Conservation (phyloP, 495 filamentous ascomycete genomes). For the Tuber magnatum region DNA sequence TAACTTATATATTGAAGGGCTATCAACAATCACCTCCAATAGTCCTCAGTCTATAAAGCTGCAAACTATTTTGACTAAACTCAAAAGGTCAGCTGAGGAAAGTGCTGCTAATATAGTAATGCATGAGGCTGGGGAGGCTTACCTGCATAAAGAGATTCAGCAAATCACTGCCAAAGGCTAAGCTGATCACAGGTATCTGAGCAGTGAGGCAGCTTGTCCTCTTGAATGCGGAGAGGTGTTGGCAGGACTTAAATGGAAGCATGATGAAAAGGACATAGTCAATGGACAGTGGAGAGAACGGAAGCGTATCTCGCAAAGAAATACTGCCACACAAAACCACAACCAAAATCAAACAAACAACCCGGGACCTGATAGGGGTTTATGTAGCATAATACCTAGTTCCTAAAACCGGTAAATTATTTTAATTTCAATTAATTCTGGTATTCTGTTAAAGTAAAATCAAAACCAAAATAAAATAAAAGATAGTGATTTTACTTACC, state of each 20-base stretch:
- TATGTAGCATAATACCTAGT: too few relatives aligned
- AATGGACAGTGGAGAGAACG: too few relatives aligned
- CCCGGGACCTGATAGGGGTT: too few relatives aligned
- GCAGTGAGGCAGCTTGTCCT: slow-evolving; percentile 8
- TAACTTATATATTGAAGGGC: slow-evolving; percentile 1
- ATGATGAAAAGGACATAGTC: not conserved
- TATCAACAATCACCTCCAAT: not conserved
- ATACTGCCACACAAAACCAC: too few relatives aligned
- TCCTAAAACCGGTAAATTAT: too few relatives aligned
- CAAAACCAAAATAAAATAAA: too few relatives aligned
- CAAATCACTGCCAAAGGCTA: slow-evolving; percentile 4
- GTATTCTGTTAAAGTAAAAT: too few relatives aligned
- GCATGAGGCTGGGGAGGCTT: slow-evolving; percentile 1
- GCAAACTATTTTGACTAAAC: not conserved
- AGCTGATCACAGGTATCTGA: slow-evolving; percentile 4
- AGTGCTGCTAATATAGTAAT: not conserved
- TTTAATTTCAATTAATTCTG: too few relatives aligned
- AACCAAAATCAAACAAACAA: too few relatives aligned
- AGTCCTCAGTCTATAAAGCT: slow-evolving; percentile 13
- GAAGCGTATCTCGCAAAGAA: too few relatives aligned
- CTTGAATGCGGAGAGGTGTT: slow-evolving; percentile 6
- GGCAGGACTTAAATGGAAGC: slow-evolving; percentile 7
- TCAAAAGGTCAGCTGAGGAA: slow-evolving; percentile 12
- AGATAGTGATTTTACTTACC: too few relatives aligned
- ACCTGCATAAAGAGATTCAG: slow-evolving; percentile 9